Evolutionary conservation across 352 stramenopile genomes (phyloP).

Genomic region (Phytopythium boreale): DNA sequence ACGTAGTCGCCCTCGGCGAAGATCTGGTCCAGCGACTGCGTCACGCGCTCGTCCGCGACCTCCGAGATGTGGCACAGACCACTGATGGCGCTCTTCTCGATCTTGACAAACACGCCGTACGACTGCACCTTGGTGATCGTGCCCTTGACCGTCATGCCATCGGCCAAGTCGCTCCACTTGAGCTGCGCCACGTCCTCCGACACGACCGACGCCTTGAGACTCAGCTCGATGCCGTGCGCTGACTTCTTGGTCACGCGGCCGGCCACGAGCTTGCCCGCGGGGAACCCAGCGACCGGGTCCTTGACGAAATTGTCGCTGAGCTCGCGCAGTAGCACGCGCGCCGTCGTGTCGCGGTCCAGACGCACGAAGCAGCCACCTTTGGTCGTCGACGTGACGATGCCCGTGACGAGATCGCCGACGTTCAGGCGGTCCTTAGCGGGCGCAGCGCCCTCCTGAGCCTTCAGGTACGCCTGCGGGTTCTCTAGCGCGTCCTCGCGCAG

Average conservation of each 20-base stretch:
- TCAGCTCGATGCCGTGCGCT: constrained; percentile 87
- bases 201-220: constrained; percentile 92
- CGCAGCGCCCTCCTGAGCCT: constrained; percentile 16
- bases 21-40: constrained; percentile 88
- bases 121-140: constrained; percentile 94
- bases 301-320: constrained; percentile 95
- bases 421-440: constrained; percentile 26
- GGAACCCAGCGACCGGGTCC: constrained; percentile 88
- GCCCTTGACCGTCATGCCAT: constrained; percentile 92
- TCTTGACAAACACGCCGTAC: constrained; percentile 96
- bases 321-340: constrained; percentile 93
- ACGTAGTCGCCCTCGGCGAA: constrained; percentile 96
- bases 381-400: constrained; percentile 90
- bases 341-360: constrained; percentile 82
- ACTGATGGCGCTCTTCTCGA: constrained; percentile 95
- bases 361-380: constrained; percentile 94
- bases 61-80: constrained; percentile 96
- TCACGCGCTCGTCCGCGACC: constrained; percentile 93
- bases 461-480: constrained; percentile 52
- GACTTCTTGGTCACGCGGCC: constrained; percentile 92
- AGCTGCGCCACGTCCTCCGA: constrained; percentile 86
- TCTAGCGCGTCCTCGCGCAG: constrained; percentile 60
- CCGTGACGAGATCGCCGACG: constrained; percentile 87
- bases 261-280: constrained; percentile 91
- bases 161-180: constrained; percentile 88